These are phyloP conservation scores for Dimocarpus longan DNA, from an alignment of 345 rosid genomes.

Conservation along the genomic window DNA sequence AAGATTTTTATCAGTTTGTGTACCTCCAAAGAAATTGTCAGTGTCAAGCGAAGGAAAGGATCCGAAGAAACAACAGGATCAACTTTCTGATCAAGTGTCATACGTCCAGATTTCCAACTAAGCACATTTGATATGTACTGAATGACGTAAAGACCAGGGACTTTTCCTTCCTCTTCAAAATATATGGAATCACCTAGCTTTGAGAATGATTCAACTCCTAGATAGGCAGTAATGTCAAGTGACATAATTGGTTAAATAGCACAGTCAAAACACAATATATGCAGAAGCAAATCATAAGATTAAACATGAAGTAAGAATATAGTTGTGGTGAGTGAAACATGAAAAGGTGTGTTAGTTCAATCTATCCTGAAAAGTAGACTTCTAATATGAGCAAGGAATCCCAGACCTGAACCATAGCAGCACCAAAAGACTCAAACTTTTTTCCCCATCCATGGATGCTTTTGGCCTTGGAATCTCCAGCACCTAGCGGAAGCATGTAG, in stretches of 20 bases:
- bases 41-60: slow-evolving; percentile 58
- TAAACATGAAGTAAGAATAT: background rate
- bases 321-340: background rate
- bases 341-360: background rate
- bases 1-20: background rate
- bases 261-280: background rate
- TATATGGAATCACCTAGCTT: slow-evolving; percentile 95
- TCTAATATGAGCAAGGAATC: background rate
- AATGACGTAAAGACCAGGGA: slow-evolving; percentile 71
- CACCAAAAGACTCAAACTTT: slow-evolving; percentile 46
- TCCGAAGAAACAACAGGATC: slow-evolving; percentile 67
- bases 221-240: background rate
- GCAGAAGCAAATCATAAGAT: background rate
- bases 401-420: slow-evolving; percentile 58
- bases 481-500: slow-evolving; percentile 54
- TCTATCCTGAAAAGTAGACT: background rate
- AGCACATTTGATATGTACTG: slow-evolving; percentile 81
- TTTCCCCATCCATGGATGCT: slow-evolving; percentile 57
- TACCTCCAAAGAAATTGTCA: slow-evolving; percentile 55
- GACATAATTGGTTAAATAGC: background rate
- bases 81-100: slow-evolving; percentile 59
- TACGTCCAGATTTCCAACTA: slow-evolving; percentile 66
- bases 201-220: slow-evolving; percentile 88
- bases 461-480: slow-evolving; percentile 47
- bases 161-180: slow-evolving; percentile 69